phyloP scores from a whole-genome alignment of 805 yeast genomes.

The Grigorovia transvaalensis region DNA sequence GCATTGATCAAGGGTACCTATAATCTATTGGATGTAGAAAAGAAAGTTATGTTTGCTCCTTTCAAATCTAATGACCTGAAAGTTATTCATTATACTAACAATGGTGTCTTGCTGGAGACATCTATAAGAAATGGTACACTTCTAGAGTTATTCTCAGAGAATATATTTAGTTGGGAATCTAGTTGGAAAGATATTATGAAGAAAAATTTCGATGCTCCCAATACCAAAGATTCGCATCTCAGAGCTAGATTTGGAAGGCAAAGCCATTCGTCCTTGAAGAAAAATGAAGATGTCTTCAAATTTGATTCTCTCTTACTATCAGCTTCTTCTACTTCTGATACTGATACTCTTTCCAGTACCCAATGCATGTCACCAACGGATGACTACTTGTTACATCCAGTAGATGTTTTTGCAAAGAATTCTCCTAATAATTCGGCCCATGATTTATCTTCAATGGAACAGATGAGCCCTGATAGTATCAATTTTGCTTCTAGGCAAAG shows the following conservation, averaged over 20 bases:
- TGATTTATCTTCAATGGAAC: too few species aligned
- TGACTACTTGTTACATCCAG: neutral
- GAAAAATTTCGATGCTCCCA: slow-evolving; percentile 8
- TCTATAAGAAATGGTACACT: slow-evolving; percentile 2
- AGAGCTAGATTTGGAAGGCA: neutral
- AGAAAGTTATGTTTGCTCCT: slow-evolving; percentile 20
- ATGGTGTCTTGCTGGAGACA: neutral
- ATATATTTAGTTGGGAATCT: slow-evolving; percentile 19
- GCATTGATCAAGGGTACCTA: slow-evolving; percentile 8
- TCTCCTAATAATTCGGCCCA: too few species aligned
- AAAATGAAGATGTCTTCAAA: neutral
- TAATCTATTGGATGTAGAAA: slow-evolving; percentile 14
- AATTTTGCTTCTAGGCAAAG: too few species aligned
- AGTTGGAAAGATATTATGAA: slow-evolving; percentile 18
- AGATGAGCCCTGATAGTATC: too few species aligned
- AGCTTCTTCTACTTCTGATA: neutral
- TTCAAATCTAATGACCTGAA: slow-evolving; percentile 17
- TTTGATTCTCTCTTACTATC: neutral
- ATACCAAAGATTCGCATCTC: neutral
- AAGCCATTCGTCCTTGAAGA: neutral
- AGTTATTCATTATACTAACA: slow-evolving; percentile 3
- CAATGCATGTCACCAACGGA: too few species aligned
- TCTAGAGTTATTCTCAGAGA: slow-evolving; percentile 14
- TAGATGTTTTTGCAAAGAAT: neutral
- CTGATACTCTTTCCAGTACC: neutral